phyloP scores from a whole-genome alignment of 805 yeast genomes.

The Wickerhamomyces chaumierensis region DNA sequence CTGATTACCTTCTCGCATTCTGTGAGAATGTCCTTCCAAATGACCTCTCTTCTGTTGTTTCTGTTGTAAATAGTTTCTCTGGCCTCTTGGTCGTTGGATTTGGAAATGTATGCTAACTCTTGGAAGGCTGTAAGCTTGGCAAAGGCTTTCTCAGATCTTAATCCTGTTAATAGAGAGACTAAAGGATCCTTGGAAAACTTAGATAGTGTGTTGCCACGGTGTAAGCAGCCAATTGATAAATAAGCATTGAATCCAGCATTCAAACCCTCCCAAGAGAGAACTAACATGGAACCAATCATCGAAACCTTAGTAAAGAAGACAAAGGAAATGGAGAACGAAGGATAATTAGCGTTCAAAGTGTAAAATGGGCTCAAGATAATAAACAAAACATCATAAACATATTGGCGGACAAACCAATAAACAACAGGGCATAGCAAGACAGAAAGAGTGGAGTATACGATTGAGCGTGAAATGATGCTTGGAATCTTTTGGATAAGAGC shows the following conservation, averaged over 20 bases:
- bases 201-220: conserved; percentile 51
- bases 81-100: conserved; percentile 32
- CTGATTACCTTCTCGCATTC: conserved; percentile 49
- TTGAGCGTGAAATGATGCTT: conserved; percentile 27
- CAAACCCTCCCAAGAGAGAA: conserved; percentile 39
- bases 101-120: conserved; percentile 57
- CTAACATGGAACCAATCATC: conserved; percentile 24
- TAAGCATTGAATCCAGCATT: conserved; percentile 54
- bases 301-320: conserved; percentile 21
- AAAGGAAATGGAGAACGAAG: conserved; percentile 25
- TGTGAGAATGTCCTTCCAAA: conserved; percentile 50
- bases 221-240: conserved; percentile 61
- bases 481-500: conserved; percentile 19
- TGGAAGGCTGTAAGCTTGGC: conserved; percentile 62
- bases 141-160: conserved; percentile 37
- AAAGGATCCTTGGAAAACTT: conserved; percentile 49
- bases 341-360: conserved; percentile 30
- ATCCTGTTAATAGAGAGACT: conserved; percentile 52
- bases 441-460: conserved; percentile 21
- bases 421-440: conserved; percentile 26
- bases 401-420: conserved; percentile 28
- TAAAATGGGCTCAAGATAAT: conserved; percentile 20
- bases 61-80: conserved; percentile 45
- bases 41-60: conserved; percentile 29
- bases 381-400: conserved; percentile 29